Percentiles rank a stretch among this genome's conserved stretches.
phyloP scores from a whole-genome alignment of 2,329 filamentous ascomycete genomes.

The Fusarium coffeatum region DNA sequence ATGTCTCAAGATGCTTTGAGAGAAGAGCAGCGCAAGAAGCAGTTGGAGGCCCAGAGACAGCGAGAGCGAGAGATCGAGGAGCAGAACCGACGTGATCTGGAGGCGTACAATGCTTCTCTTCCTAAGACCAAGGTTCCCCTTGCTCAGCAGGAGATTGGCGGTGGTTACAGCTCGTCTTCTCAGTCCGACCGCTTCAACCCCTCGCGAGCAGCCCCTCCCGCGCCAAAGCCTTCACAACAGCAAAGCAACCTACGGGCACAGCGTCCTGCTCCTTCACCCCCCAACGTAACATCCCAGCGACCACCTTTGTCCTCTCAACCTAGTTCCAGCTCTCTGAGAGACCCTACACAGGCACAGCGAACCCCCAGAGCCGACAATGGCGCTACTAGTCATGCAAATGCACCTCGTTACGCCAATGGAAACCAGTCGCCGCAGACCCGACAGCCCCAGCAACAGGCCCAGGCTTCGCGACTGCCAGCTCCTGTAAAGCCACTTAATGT shows the following conservation, averaged over 20 bases:
- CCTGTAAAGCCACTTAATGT: slow-evolving; percentile 85
- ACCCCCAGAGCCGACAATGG: slow-evolving; percentile 61
- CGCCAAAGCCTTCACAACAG: slow-evolving; percentile 70
- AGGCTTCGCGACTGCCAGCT: slow-evolving; percentile 64
- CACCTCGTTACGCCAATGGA: slow-evolving; percentile 69
- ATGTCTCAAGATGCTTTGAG: slow-evolving; percentile 61
- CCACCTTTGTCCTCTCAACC: slow-evolving; percentile 63
- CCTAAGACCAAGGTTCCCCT: slow-evolving; percentile 83
- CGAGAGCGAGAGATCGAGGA: slow-evolving; percentile 67
- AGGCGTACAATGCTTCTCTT: slow-evolving; percentile 89
- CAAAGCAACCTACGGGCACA: slow-evolving; percentile 74
- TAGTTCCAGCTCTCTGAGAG: slow-evolving; percentile 59
- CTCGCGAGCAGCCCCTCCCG: slow-evolving; percentile 83
- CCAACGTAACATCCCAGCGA: slow-evolving; percentile 55
- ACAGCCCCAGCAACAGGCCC: slow-evolving; percentile 59
- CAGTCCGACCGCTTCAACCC: slow-evolving; percentile 83
- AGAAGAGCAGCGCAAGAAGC: slow-evolving; percentile 71
- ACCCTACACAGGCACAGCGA: slow-evolving; percentile 55
- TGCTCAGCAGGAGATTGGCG: slow-evolving; percentile 89
- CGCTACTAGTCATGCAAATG: slow-evolving; percentile 58
- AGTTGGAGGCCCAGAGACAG: slow-evolving; percentile 69
- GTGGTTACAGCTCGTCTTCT: slow-evolving; percentile 61
- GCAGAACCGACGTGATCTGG: slow-evolving; percentile 78
- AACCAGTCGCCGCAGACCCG: slow-evolving; percentile 63
- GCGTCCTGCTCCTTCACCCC: slow-evolving; percentile 81